Evolutionary conservation across 805 yeast species (phyloP).

Genomic region (Scheffersomyces stipitis): DNA sequence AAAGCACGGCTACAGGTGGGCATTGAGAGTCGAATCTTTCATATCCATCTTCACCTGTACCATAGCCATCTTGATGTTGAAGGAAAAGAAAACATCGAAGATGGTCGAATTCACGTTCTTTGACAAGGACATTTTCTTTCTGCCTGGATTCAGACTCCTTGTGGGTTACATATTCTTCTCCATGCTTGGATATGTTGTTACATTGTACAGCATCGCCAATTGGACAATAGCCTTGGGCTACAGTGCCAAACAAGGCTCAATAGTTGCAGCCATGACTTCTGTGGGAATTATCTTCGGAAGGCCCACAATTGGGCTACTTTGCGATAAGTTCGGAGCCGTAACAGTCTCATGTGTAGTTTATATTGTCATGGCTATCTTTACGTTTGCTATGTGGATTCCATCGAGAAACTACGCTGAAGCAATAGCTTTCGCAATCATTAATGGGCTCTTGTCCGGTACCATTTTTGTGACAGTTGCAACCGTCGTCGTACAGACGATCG

Average conservation of each 20-base stretch:
- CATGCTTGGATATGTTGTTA: slow-evolving; percentile 19
- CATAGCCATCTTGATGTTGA: not conserved
- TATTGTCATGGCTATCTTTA: slow-evolving; percentile 11
- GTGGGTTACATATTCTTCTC: slow-evolving; percentile 11
- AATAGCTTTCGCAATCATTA: slow-evolving; percentile 11
- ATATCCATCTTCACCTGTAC: not conserved
- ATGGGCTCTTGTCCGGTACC: slow-evolving; percentile 17
- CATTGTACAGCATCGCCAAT: slow-evolving; percentile 17
- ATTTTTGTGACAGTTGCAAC: slow-evolving; percentile 17
- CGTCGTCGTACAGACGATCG: slow-evolving; percentile 5
- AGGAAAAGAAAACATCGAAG: not conserved
- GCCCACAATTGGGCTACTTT: slow-evolving; percentile 13
- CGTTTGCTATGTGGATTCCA: slow-evolving; percentile 17
- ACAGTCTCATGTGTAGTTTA: slow-evolving; percentile 14
- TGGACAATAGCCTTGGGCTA: slow-evolving; percentile 18
- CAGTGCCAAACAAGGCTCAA: slow-evolving; percentile 16
- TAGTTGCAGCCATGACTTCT: slow-evolving; percentile 19
- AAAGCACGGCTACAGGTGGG: not conserved
- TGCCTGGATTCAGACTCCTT: slow-evolving; percentile 14
- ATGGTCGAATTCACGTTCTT: not conserved
- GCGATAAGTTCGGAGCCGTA: slow-evolving; percentile 15
- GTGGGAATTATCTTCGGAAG: slow-evolving; percentile 17
- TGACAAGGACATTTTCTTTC: slow-evolving; percentile 4
- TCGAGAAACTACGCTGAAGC: slow-evolving; percentile 11
- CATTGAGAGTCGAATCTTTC: not conserved